These are phyloP conservation scores for Zostera marina DNA, from an alignment of 116 monocot species.

Conservation along the genomic window DNA sequence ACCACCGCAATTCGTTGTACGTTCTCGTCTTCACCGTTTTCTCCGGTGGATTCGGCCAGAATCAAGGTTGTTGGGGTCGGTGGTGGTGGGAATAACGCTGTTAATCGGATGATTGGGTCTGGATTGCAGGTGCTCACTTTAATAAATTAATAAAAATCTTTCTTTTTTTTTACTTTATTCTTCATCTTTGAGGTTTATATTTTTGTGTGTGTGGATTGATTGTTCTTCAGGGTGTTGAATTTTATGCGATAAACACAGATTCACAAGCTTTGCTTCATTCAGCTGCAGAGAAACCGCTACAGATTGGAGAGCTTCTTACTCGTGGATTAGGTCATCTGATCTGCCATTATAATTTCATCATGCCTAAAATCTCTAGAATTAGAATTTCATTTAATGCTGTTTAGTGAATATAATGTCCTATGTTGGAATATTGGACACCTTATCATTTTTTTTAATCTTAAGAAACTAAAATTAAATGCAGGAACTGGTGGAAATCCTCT, in stretches of 20 bases:
- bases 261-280: constrained; percentile 84
- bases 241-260: constrained; percentile 94
- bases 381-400: not conserved
- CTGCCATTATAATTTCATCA: not conserved
- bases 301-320: constrained; percentile 93
- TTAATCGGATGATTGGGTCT: constrained; percentile 93
- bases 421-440: not conserved
- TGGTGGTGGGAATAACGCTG: constrained; percentile 96
- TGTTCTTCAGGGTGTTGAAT: constrained; percentile 63
- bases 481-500: constrained; percentile 90
- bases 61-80: constrained; percentile 95
- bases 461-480: constrained; percentile 13
- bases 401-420: not conserved
- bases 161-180: not conserved
- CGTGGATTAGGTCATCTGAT: constrained; percentile 77
- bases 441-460: constrained; percentile 4
- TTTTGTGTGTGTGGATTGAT: constrained; percentile 1
- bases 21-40: constrained; percentile 24
- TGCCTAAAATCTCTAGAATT: not conserved
- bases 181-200: not conserved
- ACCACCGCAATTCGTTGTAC: constrained; percentile 1
- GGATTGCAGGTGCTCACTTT: constrained; percentile 45
- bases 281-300: constrained; percentile 63
- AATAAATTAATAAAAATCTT: not conserved
- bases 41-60: constrained; percentile 63